A percentile compares a stretch with the other conserved stretches of the same genome.
Conservation (phyloP, 306 rosid species). For the Cucurbita maxima region DNA sequence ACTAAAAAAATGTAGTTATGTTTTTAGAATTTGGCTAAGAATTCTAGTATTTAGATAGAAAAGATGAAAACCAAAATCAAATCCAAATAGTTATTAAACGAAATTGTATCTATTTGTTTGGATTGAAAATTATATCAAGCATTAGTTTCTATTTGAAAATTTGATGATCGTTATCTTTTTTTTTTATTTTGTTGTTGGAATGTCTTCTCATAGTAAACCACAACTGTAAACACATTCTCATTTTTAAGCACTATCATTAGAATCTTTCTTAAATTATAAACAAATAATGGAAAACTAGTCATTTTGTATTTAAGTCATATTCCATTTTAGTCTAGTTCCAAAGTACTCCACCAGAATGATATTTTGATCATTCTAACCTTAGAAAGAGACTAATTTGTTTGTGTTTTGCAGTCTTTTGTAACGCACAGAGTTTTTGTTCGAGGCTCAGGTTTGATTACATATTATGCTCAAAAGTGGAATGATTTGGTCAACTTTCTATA, state of each 20-base stretch:
- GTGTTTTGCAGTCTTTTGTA: constrained; percentile 56
- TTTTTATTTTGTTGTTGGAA: too few relatives aligned
- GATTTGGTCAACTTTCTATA: not conserved
- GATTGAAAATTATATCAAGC: not conserved
- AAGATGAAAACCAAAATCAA: too few relatives aligned
- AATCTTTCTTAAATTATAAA: not conserved
- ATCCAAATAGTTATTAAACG: not conserved
- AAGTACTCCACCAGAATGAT: not conserved
- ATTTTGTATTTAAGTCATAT: not conserved
- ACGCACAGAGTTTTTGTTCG: constrained; percentile 60
- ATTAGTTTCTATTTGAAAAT: not conserved
- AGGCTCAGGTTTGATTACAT: constrained; percentile 43
- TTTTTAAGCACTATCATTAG: not conserved
- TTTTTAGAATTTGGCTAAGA: too few relatives aligned
- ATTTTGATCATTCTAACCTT: not conserved
- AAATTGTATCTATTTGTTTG: too few relatives aligned
- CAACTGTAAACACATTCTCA: not conserved
- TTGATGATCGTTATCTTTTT: too few relatives aligned
- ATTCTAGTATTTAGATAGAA: too few relatives aligned
- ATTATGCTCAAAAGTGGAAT: not conserved
- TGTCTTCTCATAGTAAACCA: not conserved
- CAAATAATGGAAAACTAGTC: not conserved
- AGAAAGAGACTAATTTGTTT: not conserved
- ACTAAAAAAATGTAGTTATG: too few relatives aligned
- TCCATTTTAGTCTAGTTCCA: not conserved